Percentiles rank a stretch among this genome's conserved stretches.
Evolutionary conservation across 345 rosid genomes (phyloP).

Genomic region (Geranium rotundifolium): DNA sequence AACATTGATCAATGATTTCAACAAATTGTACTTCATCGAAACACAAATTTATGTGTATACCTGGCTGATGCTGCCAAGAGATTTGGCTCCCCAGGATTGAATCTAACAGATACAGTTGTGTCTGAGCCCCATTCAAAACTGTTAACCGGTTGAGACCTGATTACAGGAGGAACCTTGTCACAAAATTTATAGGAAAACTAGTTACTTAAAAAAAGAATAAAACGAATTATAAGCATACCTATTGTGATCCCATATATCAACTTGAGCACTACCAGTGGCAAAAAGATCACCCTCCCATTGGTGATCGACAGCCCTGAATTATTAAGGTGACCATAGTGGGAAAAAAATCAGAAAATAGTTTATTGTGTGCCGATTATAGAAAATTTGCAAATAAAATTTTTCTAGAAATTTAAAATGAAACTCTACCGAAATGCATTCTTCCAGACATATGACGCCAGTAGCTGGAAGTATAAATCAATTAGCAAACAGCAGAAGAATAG

Average conservation of each 20-base stretch:
- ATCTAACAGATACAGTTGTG: constrained; percentile 71
- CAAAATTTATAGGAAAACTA: not conserved
- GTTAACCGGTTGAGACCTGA: constrained; percentile 84
- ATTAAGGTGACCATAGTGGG: constrained; percentile 1
- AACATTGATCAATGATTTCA: not conserved
- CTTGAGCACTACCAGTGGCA: constrained; percentile 90
- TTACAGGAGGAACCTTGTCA: constrained; percentile 6
- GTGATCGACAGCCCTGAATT: constrained; percentile 81
- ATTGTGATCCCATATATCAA: constrained; percentile 91
- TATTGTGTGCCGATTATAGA: not conserved
- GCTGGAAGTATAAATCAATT: constrained; percentile 33
- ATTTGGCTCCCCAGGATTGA: constrained; percentile 90
- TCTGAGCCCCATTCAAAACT: constrained; percentile 82
- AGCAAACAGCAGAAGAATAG: constrained; percentile 6
- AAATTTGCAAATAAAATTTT: not conserved
- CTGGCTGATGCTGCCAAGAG: constrained; percentile 72
- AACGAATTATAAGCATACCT: constrained; percentile 37
- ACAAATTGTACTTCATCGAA: too few species aligned
- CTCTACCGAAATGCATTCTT: constrained; percentile 75
- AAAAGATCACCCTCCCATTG: constrained; percentile 82
- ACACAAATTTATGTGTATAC: constrained; percentile 27
- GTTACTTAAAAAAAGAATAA: not conserved
- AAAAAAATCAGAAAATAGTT: not conserved
- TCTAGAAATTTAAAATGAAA: not conserved
- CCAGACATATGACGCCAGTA: constrained; percentile 58